Conservation (phyloP, 345 rosid genomes). For the Arabis alpina region DNA sequence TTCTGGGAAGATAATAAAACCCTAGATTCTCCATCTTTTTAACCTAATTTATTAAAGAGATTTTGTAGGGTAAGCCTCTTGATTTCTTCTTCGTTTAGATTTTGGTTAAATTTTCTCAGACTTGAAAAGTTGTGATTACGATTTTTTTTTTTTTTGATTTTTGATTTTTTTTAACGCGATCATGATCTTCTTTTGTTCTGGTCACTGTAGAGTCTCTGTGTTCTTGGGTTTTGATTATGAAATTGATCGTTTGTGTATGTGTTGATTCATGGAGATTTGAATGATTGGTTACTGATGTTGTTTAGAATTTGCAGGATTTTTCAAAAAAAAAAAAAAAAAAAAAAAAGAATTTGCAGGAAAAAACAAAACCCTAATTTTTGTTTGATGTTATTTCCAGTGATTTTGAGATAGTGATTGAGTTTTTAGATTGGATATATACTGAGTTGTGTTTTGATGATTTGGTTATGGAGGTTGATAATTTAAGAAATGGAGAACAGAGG, state of each 20-base stretch:
- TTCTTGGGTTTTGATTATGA: slow-evolving; percentile 16
- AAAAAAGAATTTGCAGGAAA: neutral
- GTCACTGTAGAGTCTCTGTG: slow-evolving; percentile 32
- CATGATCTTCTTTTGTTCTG: slow-evolving; percentile 22
- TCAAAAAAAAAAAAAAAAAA: too few species aligned
- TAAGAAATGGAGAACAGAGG: slow-evolving; percentile 78
- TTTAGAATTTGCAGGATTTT: neutral
- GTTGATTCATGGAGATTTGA: slow-evolving; percentile 14
- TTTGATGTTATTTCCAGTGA: slow-evolving; percentile 20
- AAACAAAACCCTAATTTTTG: slow-evolving; percentile 11
- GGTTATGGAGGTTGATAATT: slow-evolving; percentile 24
- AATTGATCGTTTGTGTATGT: slow-evolving; percentile 23
- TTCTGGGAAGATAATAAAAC: slow-evolving; percentile 28
- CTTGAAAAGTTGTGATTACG: slow-evolving; percentile 28
- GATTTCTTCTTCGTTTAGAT: slow-evolving; percentile 5
- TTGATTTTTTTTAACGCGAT: slow-evolving; percentile 20
- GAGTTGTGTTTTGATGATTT: neutral
- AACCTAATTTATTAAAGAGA: slow-evolving; percentile 3
- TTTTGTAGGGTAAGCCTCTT: slow-evolving; percentile 18
- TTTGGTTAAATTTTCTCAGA: slow-evolving; percentile 14
- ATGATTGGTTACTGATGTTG: neutral
- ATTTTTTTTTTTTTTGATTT: neutral
- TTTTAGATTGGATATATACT: neutral
- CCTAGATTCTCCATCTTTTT: slow-evolving; percentile 38
- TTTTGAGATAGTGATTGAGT: slow-evolving; percentile 28